Conservation (phyloP, 441 rosid genomes). For the Croton laevigatus region DNA sequence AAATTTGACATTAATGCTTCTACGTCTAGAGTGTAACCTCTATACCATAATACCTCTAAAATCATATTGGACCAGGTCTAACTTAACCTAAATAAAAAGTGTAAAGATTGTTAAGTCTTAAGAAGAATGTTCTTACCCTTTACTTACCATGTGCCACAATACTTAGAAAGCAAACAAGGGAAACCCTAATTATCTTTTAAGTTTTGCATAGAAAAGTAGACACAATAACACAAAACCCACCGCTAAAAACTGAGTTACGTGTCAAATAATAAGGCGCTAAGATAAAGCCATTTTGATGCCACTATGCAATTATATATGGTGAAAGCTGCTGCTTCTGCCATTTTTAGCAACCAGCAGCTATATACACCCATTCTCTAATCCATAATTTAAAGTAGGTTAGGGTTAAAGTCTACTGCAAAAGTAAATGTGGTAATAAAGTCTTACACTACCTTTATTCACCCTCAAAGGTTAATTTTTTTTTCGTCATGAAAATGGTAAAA, state of each 20-base stretch:
- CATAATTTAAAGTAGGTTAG: neutral
- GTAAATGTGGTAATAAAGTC: neutral
- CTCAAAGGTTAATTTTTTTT: neutral
- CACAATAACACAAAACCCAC: constrained; percentile 3
- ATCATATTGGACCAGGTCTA: no score
- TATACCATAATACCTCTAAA: no score
- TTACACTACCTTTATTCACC: constrained; percentile 4
- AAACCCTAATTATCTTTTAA: neutral
- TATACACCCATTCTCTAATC: neutral
- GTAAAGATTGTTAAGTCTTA: no score
- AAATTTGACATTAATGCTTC: no score
- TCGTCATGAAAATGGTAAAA: neutral
- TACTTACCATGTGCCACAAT: no score
- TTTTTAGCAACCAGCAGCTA: neutral
- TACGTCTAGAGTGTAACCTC: no score
- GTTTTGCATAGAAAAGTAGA: neutral
- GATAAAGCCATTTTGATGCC: neutral
- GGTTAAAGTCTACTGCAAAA: constrained; percentile 5
- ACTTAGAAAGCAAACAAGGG: neutral
- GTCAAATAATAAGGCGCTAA: neutral
- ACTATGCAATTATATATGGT: constrained; percentile 2
- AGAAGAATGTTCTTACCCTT: no score
- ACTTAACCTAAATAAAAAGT: no score
- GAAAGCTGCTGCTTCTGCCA: constrained; percentile 23
- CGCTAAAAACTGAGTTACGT: constrained; percentile 6